Base-by-base conservation (phyloP, 2,329 filamentous ascomycete species). In the Ophiosphaerella narmari region DNA sequence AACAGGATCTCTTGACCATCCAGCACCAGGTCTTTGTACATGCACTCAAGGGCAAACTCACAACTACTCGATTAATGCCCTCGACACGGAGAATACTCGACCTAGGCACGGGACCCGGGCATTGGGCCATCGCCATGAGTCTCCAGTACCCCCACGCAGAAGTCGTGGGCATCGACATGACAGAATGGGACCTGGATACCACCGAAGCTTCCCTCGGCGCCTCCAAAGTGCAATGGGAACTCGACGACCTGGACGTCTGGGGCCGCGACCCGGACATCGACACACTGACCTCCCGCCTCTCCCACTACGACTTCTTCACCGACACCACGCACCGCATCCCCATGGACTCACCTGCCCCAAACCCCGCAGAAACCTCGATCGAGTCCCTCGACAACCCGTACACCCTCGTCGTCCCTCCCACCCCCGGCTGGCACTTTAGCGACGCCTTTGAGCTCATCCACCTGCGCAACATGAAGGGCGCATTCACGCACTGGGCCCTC, bases 1-100 rank as follows among this genome's bases (percentile, higher is more conserved):
- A 88, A 63, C 84, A 87, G 67, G 82, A 83, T 39, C 82, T 86
- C 36, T 69, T 86, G 43, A 80, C 82, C 50, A 76, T 88, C 44
- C 75, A 83, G 34, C 84, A 88, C 57, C 84, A 87, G 63, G 81
- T 87, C 39, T 87, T 84, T 60, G 71, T 86, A 13, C 57, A 63
- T 16, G 68, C 70, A 21, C 57, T 74, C 5, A 62, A 69, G 43
- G 71, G 70, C 6, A 68, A 63, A 26, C 59, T 74, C 29, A 73
- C 71, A 7, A 74, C 72, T n/a, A 68, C 67, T 11, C 60, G 55
- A 14, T 46, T 72, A 16, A 52, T 65, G 8, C 57, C 63, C 7
- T 54, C 55, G 1, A 63, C 62, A 3, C 54, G 56, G 12, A 56
- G 72, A 39, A 68, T 74, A 6, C 65, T 74, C 5, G 72, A 74